Conservation (phyloP, 2,329 filamentous ascomycete genomes). For the Incumbomyces lentus region DNA sequence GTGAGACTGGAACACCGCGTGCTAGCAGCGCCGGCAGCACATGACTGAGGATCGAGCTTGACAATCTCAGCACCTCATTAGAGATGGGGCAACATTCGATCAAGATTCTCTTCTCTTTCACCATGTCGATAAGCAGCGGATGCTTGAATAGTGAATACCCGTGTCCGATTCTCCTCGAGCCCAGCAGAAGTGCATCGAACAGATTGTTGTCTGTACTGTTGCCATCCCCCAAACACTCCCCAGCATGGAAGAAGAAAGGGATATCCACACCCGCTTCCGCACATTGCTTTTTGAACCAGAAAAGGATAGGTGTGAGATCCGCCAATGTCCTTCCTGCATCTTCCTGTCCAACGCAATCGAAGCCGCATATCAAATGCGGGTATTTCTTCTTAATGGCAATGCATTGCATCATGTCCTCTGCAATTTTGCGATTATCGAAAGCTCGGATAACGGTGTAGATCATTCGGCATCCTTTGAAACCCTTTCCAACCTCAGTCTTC, state of each 20-base stretch:
- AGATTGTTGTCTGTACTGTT: conserved; percentile 70
- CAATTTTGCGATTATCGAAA: conserved; percentile 53
- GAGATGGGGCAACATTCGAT: conserved; percentile 85
- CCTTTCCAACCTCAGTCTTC: conserved; percentile 55
- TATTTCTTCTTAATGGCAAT: conserved; percentile 70
- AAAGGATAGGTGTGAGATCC: conserved; percentile 71
- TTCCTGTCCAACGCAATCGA: conserved; percentile 84
- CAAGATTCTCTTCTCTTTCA: conserved; percentile 78
- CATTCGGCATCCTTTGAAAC: conserved; percentile 71
- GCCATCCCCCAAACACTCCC: conserved; percentile 74
- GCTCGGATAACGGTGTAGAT: conserved; percentile 70
- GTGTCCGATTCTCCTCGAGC: conserved; percentile 80
- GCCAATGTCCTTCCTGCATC: conserved; percentile 64
- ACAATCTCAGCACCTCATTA: conserved; percentile 76
- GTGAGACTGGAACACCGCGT: conserved; percentile 68
- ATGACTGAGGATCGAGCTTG: conserved; percentile 64
- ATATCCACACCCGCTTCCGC: conserved; percentile 66
- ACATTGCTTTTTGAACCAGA: conserved; percentile 88
- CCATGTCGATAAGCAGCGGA: conserved; percentile 75
- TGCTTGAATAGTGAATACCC: conserved; percentile 85
- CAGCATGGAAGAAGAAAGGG: conserved; percentile 93
- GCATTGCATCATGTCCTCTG: conserved; percentile 78
- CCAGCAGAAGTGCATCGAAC: conserved; percentile 78
- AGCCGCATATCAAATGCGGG: conserved; percentile 72
- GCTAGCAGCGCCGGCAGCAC: conserved; percentile 75